These are phyloP conservation scores for Lunasporangiospora selenospora DNA, from an alignment of 192 early-diverging fungal genomes.

Conservation along the genomic window DNA sequence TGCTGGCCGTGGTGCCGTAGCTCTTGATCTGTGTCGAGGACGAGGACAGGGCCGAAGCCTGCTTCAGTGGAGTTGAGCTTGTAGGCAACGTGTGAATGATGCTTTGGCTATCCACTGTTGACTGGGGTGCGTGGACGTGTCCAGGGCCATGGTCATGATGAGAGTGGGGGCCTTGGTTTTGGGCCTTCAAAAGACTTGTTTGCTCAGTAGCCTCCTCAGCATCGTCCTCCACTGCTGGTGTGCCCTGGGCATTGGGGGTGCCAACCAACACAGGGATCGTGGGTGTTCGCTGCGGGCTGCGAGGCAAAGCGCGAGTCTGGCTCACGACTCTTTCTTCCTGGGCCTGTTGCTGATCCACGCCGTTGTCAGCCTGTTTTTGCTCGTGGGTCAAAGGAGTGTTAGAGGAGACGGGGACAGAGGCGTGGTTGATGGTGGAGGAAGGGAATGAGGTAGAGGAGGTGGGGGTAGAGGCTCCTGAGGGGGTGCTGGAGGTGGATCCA, in stretches of 20 bases:
- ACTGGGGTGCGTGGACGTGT: constrained; percentile 29
- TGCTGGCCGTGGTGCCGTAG: constrained; percentile 12
- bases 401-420: constrained; percentile 12
- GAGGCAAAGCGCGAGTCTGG: background rate
- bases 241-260: background rate
- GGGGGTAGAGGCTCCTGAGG: background rate
- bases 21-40: too few species aligned
- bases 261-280: background rate
- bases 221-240: constrained; percentile 2
- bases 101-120: constrained; percentile 26
- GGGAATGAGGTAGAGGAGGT: constrained; percentile 1
- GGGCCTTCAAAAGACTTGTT: too few species aligned
- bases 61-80: constrained; percentile 26
- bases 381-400: constrained; percentile 9
- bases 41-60: constrained; percentile 6
- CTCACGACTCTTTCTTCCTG: background rate
- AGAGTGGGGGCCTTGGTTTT: constrained; percentile 5
- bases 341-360: constrained; percentile 5
- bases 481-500: constrained; percentile 2
- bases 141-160: constrained; percentile 3
- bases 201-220: too few species aligned
- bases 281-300: constrained; percentile 18
- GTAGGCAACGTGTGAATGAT: constrained; percentile 22
- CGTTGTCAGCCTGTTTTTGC: constrained; percentile 2
- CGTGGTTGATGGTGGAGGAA: constrained; percentile 34